Percentiles rank a stretch among this genome's conserved stretches.
These are phyloP conservation scores for Gnomoniopsis smithogilvyi DNA, from an alignment of 2,329 filamentous ascomycete genomes.

Conservation along the genomic window DNA sequence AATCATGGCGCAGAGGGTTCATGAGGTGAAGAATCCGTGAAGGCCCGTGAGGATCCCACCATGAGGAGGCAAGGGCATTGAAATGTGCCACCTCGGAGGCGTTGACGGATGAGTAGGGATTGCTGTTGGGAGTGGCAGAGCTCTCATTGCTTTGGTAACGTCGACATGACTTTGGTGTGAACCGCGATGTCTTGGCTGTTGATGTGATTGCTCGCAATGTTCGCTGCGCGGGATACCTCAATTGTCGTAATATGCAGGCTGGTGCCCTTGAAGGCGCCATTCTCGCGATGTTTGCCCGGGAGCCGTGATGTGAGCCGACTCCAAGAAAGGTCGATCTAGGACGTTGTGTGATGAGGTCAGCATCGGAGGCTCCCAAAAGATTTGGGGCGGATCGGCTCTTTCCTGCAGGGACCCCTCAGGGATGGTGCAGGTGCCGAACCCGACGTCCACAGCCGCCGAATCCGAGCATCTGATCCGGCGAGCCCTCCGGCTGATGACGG, in stretches of 20 bases:
- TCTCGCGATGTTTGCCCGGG: neutral
- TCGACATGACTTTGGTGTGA: constrained; percentile 8
- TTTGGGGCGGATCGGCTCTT: neutral
- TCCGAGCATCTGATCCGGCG: no score
- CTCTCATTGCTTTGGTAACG: neutral
- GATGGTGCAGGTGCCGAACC: neutral
- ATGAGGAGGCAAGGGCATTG: constrained; percentile 84
- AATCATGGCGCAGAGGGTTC: constrained; percentile 95
- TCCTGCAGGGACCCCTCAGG: neutral
- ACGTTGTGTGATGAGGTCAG: neutral
- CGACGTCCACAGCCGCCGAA: neutral
- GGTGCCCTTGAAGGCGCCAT: constrained; percentile 19
- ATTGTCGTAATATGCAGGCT: constrained; percentile 6
- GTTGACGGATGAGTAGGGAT: constrained; percentile 69
- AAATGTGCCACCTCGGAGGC: constrained; percentile 90
- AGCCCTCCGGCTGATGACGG: neutral
- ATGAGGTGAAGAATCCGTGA: constrained; percentile 93
- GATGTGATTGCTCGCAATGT: neutral
- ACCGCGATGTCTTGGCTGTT: neutral
- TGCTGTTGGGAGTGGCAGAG: neutral
- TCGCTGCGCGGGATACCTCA: neutral
- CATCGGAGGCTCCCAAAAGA: neutral
- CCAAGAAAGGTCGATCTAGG: neutral
- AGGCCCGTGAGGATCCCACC: constrained; percentile 96
- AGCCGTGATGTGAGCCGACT: neutral